Evolutionary conservation across 2,329 filamentous ascomycete species (phyloP).

Genomic region (Graphiopsis chlorocephala): DNA sequence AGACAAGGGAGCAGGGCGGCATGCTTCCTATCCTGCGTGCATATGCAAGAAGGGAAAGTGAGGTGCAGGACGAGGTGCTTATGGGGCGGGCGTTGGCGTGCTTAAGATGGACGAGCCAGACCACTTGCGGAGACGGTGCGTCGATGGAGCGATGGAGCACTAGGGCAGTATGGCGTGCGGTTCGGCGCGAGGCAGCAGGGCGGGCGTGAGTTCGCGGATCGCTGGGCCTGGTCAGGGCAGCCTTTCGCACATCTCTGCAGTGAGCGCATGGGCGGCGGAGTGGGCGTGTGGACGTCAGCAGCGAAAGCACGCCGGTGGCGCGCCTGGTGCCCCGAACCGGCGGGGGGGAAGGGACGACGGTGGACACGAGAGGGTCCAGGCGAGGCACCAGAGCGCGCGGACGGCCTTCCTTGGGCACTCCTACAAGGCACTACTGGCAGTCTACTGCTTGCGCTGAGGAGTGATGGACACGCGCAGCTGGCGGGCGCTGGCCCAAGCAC

Average conservation of each 20-base stretch:
- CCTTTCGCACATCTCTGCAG: conserved; percentile 1
- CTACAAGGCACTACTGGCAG: background rate
- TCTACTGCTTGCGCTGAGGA: background rate
- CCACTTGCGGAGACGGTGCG: conserved; percentile 13
- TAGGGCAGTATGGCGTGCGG: conserved; percentile 10
- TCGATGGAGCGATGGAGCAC: conserved; percentile 5
- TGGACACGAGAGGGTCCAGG: background rate
- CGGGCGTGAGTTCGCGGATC: background rate
- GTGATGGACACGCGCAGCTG: background rate
- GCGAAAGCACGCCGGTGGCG: conserved; percentile 1
- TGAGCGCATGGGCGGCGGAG: background rate
- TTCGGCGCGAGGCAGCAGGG: conserved; percentile 5
- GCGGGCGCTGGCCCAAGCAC: background rate
- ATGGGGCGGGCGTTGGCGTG: conserved; percentile 11
- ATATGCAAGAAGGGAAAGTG: conserved; percentile 16
- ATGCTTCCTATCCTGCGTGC: conserved; percentile 14
- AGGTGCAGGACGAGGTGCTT: conserved; percentile 15
- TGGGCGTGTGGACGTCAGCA: conserved; percentile 8
- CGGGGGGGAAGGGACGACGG: background rate
- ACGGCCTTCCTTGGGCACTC: background rate
- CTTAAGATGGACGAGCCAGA: conserved; percentile 16
- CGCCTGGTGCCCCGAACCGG: conserved; percentile 4
- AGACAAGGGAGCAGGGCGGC: conserved; percentile 6
- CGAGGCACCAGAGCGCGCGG: background rate
- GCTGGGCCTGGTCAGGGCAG: conserved; percentile 8